Evolutionary conservation across 176 grass and related monocot species (phyloP), one percentile per base, ranked within the genome.

Genomic region (Oryza officinalis): DNA sequence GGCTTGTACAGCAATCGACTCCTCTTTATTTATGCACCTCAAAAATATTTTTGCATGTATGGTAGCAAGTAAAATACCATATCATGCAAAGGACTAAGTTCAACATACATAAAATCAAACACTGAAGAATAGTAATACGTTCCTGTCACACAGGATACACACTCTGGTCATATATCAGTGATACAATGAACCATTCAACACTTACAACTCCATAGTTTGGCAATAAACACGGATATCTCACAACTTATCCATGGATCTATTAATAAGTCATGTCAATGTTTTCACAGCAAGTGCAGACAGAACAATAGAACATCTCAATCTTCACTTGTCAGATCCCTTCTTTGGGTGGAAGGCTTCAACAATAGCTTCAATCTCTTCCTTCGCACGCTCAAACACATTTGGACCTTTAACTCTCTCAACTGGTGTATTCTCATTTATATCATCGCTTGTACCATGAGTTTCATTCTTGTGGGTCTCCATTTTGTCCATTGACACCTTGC

Each of bases 311-410:
- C 5, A 35, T 15, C 7, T 40, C 22, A n/a, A n/a, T 74, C 22
- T 74, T 74, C 75, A 85, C 22, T 93, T 87, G 40, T 77, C 86
- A 5, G 87, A 72, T 50, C 69, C 87, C 52, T 82, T 92, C 76
- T 85, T 92, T 0, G 91, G 90, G 80, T 85, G 77, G 59, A 96
- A 85, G 33, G 83, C 88, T 75, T 91, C 86, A 3, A 89, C 91
- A 54, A 96, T 83, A 76, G 93, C 93, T 72, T 95, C 90, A 0
- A 95, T 85, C 88, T 95, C 93, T 87, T 96, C 93, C 77, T 91
- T 93, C 32, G 93, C 91, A 76, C 91, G 82, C 52, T 89, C 93
- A 83, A 96, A 93, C 60, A 96, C 86, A 64, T 82, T 89, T 0
- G 93, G 93, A 11, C 90, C 90, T 86, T 96, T 91, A 15, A 95